These are phyloP conservation scores for Solanum pinnatisectum DNA, from an alignment of 257 asterid species.

Conservation along the genomic window DNA sequence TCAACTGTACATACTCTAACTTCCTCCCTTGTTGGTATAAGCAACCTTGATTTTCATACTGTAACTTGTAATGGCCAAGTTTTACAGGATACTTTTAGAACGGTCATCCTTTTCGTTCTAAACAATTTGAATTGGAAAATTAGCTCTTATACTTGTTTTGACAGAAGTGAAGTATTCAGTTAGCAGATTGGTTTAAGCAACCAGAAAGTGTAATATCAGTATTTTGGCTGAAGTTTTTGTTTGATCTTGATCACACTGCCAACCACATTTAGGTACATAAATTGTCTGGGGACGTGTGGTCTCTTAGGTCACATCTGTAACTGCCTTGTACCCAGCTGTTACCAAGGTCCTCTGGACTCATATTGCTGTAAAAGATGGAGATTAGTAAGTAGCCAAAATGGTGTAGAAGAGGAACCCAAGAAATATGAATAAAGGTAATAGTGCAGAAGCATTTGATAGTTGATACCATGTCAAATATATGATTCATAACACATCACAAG, in stretches of 20 bases:
- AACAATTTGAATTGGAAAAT: not conserved
- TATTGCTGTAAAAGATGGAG: not conserved
- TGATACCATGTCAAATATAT: not conserved
- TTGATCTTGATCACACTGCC: not conserved
- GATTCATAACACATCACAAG: not conserved
- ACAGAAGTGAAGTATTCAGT: not conserved
- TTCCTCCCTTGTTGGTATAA: not conserved
- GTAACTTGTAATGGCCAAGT: not conserved
- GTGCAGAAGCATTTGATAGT: not conserved
- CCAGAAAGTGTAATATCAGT: not conserved
- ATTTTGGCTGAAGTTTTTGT: not conserved
- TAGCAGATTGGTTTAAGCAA: not conserved
- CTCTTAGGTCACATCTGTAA: not conserved
- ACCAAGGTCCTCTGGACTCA: not conserved
- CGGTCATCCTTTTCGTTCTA: not conserved
- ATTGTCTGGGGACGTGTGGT: not conserved
- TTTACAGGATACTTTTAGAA: constrained; percentile 6
- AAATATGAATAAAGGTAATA: too few relatives aligned
- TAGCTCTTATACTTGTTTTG: not conserved
- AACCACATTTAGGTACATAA: not conserved
- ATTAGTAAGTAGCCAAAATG: not conserved
- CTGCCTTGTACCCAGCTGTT: not conserved
- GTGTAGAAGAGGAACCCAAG: not conserved
- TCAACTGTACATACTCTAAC: not conserved
- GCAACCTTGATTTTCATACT: not conserved